Percentiles rank a stretch among this genome's conserved stretches.
These are phyloP conservation scores for Casaregolazyma suthepensis DNA, from an alignment of 1,139 yeast species.

Conservation along the genomic window DNA sequence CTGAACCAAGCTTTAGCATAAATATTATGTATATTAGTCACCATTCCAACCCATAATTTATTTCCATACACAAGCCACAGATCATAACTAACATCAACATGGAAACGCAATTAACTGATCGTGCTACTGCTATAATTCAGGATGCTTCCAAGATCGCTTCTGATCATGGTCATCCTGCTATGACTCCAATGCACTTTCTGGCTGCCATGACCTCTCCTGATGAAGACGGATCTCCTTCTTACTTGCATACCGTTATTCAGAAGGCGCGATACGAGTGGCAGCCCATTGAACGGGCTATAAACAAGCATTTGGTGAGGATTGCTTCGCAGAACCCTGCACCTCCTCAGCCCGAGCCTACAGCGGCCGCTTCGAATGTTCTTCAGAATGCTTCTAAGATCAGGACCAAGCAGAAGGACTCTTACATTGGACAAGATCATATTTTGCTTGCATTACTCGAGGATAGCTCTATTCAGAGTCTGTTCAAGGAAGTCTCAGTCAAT, in stretches of 20 bases:
- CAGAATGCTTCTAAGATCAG: constrained; percentile 68
- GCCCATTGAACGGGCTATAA: constrained; percentile 69
- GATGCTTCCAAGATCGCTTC: constrained; percentile 76
- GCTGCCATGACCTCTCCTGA: constrained; percentile 86
- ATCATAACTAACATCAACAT: constrained; percentile 13
- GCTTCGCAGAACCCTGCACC: constrained; percentile 92
- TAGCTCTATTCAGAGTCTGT: constrained; percentile 57
- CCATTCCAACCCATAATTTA: neutral
- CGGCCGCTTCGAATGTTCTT: constrained; percentile 64
- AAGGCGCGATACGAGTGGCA: constrained; percentile 88
- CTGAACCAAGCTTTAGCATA: neutral
- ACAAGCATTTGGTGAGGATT: constrained; percentile 70
- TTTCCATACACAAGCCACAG: neutral
- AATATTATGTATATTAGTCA: neutral
- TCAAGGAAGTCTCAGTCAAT: constrained; percentile 68
- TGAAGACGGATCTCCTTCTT: constrained; percentile 62
- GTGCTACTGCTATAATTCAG: constrained; percentile 76
- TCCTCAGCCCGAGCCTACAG: constrained; percentile 60
- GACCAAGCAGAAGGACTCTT: constrained; percentile 83
- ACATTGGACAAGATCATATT: constrained; percentile 90
- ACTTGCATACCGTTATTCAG: constrained; percentile 78
- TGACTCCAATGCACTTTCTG: constrained; percentile 78
- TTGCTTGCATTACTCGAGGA: constrained; percentile 82
- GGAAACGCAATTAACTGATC: constrained; percentile 61
- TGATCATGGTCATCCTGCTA: constrained; percentile 77